Evolutionary conservation across 495 filamentous ascomycete genomes (phyloP), one percentile per base, ranked within the genome.

Genomic region (Poronia punctata): DNA sequence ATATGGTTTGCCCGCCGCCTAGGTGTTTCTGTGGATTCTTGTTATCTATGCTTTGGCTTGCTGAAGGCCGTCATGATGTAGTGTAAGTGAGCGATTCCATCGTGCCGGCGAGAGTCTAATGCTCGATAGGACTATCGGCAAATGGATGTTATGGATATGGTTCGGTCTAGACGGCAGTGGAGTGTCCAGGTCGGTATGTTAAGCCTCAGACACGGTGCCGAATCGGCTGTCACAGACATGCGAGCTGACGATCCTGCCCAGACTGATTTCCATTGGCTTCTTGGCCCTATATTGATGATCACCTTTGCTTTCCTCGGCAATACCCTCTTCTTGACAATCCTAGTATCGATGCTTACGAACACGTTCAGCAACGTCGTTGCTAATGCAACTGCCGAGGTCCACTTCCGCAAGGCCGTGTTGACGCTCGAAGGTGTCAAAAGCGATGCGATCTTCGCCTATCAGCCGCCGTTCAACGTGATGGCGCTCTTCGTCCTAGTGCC

Each of bases 101-200:
- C 5, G 12, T 9, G 11, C 19, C 6, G 3, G 20, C 8, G 18
- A 11, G 14, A 38, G 12, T 28, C 57, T 61, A 45, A 62, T 35
- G 8, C 12, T 12, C 7, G n/a, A 25, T 36, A 66, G 76, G 15
- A 82, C 72, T 1, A 83, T 86, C 40, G 71, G 74, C 27, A 84
- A 84, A 55, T 86, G 82, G 82, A 85, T 86, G 82, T 69, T 86
- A 1, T 86, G 79, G 70, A 82, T 86, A 39, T 86, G 82, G 82
- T 86, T 86, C 45, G 82, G 82, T 0, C 67, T 86, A 9, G 82
- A 86, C 41, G 82, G 82, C 7, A 84, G 79, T 1, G 82, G 82
- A 4, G 79, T 86, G 22, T 68, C 80, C 44, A 60, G 71, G 46
- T 82, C 81, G 9, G 71, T 71, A 43, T 20, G 63, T 51, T 24